phyloP scores from a whole-genome alignment of 78 protist genomes.

The Cavenderia fasciculata region DNA sequence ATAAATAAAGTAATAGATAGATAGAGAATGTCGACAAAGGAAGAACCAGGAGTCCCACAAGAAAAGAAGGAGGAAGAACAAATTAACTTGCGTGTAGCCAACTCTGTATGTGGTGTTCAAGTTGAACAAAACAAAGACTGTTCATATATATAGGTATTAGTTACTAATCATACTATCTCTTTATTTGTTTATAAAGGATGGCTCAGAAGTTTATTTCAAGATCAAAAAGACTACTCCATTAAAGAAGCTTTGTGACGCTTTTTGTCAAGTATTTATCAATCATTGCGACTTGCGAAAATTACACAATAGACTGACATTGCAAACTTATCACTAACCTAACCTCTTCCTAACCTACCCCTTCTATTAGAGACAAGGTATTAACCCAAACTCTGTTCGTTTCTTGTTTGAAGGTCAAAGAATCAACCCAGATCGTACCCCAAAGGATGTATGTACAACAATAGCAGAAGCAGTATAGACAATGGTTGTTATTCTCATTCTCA shows the following conservation, averaged over 20 bases:
- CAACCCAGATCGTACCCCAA: constrained; percentile 51
- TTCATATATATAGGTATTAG: not conserved
- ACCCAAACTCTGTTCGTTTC: constrained; percentile 62
- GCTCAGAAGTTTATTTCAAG: constrained; percentile 70
- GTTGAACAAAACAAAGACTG: not conserved
- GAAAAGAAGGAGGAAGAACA: constrained; percentile 30
- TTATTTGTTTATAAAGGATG: not conserved
- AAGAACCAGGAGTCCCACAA: constrained; percentile 29
- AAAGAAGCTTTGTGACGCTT: constrained; percentile 73
- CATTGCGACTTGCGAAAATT: not conserved
- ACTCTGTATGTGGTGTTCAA: not conserved
- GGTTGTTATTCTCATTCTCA: too few relatives aligned
- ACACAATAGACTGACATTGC: not conserved
- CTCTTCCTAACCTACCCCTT: too few relatives aligned
- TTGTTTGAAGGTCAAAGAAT: constrained; percentile 82
- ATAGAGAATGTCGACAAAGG: constrained; percentile 43
- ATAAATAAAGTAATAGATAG: too few relatives aligned
- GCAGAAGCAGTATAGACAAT: too few relatives aligned
- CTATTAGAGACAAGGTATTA: constrained; percentile 45
- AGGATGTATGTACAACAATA: constrained; percentile 34
- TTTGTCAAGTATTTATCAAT: too few relatives aligned
- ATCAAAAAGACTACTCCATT: constrained; percentile 73
- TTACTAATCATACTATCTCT: not conserved
- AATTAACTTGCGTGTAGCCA: constrained; percentile 39
- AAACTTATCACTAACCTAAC: too few relatives aligned